Conservation (phyloP, 208 protist genomes). For the Trypanosoma brucei region DNA sequence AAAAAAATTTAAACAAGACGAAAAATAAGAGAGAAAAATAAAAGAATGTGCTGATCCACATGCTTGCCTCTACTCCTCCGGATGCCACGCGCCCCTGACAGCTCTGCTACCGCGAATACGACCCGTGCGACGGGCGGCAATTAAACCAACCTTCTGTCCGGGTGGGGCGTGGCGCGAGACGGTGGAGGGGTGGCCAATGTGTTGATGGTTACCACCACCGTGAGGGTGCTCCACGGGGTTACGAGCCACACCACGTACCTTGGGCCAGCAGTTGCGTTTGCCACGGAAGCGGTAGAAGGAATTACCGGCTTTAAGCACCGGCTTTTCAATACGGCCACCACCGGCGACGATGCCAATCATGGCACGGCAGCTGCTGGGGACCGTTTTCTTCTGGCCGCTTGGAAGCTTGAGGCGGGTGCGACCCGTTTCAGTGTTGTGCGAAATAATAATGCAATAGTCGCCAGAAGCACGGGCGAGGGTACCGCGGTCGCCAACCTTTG, state of each 20-base stretch:
- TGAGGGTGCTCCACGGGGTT: slow-evolving; percentile 99
- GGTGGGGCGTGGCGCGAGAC: slow-evolving; percentile 88
- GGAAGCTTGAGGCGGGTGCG: slow-evolving; percentile 97
- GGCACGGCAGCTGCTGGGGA: slow-evolving; percentile 91
- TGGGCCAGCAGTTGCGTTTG: slow-evolving; percentile 99
- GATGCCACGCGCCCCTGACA: slow-evolving; percentile 85
- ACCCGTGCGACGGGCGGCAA: slow-evolving; percentile 98
- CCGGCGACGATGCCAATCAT: slow-evolving; percentile 98
- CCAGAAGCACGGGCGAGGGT: slow-evolving; percentile 93
- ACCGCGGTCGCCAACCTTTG: slow-evolving; percentile 95
- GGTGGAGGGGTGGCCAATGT: slow-evolving; percentile 97
- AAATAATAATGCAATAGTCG: slow-evolving; percentile 96
- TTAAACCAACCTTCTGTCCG: slow-evolving; percentile 99
- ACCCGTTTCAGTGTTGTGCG: slow-evolving; percentile 95
- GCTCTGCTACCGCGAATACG: slow-evolving; percentile 89
- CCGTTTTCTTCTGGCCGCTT: slow-evolving; percentile 97
- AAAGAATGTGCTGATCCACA: neutral
- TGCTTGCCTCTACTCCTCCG: slow-evolving; percentile 61
- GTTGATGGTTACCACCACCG: slow-evolving; percentile 99
- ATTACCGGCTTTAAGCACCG: slow-evolving; percentile 98
- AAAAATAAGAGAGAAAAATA: slow-evolving; percentile 22
- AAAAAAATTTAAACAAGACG: slow-evolving; percentile 11
- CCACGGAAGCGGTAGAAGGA: slow-evolving; percentile 98
- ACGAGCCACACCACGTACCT: slow-evolving; percentile 98
- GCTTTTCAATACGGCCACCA: slow-evolving; percentile 99